A percentile compares a stretch with the other conserved stretches of the same genome.
phyloP scores from a whole-genome alignment of 306 rosid species.

The Hylodesmum podocarpum region DNA sequence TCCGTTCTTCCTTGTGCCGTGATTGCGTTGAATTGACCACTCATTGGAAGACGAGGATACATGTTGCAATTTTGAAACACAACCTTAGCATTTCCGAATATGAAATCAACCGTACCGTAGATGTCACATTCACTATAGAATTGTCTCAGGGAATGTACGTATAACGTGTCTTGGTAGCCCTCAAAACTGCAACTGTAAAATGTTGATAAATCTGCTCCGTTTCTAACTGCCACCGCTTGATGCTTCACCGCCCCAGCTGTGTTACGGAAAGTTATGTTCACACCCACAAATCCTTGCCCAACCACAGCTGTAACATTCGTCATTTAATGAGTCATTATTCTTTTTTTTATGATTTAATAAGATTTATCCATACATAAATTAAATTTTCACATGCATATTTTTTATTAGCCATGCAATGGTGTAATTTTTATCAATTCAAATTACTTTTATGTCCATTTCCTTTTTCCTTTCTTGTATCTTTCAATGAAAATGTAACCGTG shows the following conservation, averaged over 20 bases:
- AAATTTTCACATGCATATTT: neutral
- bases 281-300: constrained; percentile 77
- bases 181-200: constrained; percentile 93
- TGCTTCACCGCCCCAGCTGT: constrained; percentile 88
- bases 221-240: constrained; percentile 86
- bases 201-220: constrained; percentile 77
- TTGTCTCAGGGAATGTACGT: constrained; percentile 80
- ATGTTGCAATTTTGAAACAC: constrained; percentile 83
- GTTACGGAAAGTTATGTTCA: constrained; percentile 77
- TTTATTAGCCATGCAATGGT: neutral
- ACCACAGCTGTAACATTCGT: constrained; percentile 58
- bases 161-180: constrained; percentile 85
- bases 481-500: neutral
- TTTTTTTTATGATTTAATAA: too few relatives aligned
- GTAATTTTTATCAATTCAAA: neutral
- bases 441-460: neutral
- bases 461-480: neutral
- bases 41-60: constrained; percentile 80
- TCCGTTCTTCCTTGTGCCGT: constrained; percentile 88
- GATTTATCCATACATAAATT: neutral
- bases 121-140: constrained; percentile 86
- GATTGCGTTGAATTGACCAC: constrained; percentile 83
- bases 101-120: constrained; percentile 90
- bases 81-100: constrained; percentile 90
- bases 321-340: too few relatives aligned